Evolutionary conservation across 1,284 basidiomycete genomes (phyloP), one percentile per base, ranked within the genome.

Genomic region (Spongiforma sp.): DNA sequence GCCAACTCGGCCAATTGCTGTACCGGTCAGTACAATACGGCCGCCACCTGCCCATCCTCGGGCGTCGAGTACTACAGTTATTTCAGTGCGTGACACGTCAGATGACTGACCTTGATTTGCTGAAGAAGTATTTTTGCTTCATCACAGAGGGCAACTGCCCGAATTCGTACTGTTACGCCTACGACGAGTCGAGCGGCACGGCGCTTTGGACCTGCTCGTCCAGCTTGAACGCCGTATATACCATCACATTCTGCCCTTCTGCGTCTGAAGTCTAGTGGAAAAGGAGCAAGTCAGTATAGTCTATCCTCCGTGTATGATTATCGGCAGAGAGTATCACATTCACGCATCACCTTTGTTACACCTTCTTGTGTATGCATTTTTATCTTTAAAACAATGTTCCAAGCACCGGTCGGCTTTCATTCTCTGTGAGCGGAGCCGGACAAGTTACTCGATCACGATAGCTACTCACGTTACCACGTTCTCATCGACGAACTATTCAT

Each of bases 101-200:
- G 17, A 21, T 12, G n/a, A 41, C 19, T 41, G 17, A n/a, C n/a
- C 19, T 41, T 5, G 17, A 9, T 41, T 17, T 9, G 19, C 3
- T 65, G 56, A 70, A 17, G 9, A 33, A n/a, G n/a, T n/a, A n/a
- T n/a, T n/a, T 5, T 12, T 26, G 10, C 19, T 30, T 8, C 4
- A n/a, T 53, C 36, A 56, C 67, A 78, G 76, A 84, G 75, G 60
- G 41, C 48, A 75, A 71, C 62, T 84, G 83, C 68, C 80, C 80
- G 2, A 76, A 81, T 63, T 71, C 80, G 10, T 84, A 84, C 61
- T 82, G 78, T 14, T 84, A 84, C 62, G 80, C 82, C 10, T 85
- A 78, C 63, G 83, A 84, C 63, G 83, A 84, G 61, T 65, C 70
- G 17, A 78, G 73, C 54, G 77, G 78, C 5, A 81, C 78, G 1